Percentiles rank a stretch among this genome's conserved stretches.
phyloP scores from a whole-genome alignment of 768 basidiomycete genomes.

The Russula lepida region DNA sequence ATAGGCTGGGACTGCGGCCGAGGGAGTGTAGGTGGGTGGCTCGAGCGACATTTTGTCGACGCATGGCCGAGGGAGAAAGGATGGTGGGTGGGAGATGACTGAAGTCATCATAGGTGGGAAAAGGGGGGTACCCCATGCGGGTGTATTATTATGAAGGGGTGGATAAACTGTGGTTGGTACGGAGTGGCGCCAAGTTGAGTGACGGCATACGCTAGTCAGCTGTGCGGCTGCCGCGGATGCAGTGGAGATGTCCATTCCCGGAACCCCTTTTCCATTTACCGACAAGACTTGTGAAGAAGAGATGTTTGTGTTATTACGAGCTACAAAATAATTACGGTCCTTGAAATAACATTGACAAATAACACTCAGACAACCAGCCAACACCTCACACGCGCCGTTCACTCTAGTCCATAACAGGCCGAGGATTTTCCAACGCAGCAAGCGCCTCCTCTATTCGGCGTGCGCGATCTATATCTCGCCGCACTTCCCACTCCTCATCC shows the following conservation, averaged over 20 bases:
- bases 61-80: not conserved
- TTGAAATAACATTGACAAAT: too few species aligned
- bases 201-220: too few species aligned
- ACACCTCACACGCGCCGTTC: not conserved
- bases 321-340: too few species aligned
- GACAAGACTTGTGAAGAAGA: too few species aligned
- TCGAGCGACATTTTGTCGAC: not conserved
- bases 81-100: not conserved
- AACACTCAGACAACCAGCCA: too few species aligned
- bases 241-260: too few species aligned
- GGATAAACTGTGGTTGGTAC: not conserved
- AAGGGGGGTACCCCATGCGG: not conserved
- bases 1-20: constrained; percentile 48
- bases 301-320: too few species aligned
- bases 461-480: constrained; percentile 46
- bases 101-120: constrained; percentile 1
- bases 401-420: not conserved
- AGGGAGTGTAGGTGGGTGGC: constrained; percentile 48
- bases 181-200: too few species aligned
- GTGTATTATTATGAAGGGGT: not conserved
- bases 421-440: constrained; percentile 30
- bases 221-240: too few species aligned
- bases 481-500: constrained; percentile 51
- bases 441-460: constrained; percentile 49
- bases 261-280: too few species aligned